Conservation (phyloP, 192 early-diverging fungal species). For the Coemansia sp. region DNA sequence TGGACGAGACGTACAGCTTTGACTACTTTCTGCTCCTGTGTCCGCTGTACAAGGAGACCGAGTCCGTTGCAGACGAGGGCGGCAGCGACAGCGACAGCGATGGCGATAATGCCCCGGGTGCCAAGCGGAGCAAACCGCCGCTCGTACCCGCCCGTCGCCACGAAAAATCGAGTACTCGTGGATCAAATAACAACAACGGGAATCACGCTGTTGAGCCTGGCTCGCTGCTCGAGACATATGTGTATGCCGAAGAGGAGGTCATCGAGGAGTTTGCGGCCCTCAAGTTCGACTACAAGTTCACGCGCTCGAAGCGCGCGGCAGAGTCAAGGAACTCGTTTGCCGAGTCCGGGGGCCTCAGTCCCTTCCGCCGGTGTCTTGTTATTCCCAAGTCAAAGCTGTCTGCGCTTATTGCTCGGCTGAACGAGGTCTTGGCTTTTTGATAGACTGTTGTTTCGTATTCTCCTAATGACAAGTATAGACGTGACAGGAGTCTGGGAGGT, state of each 20-base stretch:
- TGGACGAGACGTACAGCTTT: slow-evolving; percentile 74
- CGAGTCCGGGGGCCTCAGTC: slow-evolving; percentile 76
- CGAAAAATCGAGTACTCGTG: background rate
- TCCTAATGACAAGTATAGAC: background rate
- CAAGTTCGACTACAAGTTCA: slow-evolving; percentile 81
- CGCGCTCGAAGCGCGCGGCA: slow-evolving; percentile 64
- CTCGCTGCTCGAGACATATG: slow-evolving; percentile 57
- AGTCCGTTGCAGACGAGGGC: slow-evolving; percentile 44
- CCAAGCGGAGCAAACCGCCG: background rate
- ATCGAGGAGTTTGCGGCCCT: slow-evolving; percentile 73
- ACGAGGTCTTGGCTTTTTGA: slow-evolving; percentile 18
- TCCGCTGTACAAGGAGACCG: slow-evolving; percentile 80
- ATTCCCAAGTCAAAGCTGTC: slow-evolving; percentile 57
- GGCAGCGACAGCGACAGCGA: slow-evolving; percentile 58
- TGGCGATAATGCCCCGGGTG: background rate
- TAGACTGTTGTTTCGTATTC: background rate
- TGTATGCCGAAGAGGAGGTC: slow-evolving; percentile 93
- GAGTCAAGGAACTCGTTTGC: slow-evolving; percentile 81
- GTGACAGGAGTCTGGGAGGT: background rate
- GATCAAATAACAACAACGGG: slow-evolving; percentile 21
- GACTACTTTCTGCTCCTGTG: slow-evolving; percentile 80
- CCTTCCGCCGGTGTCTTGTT: slow-evolving; percentile 67
- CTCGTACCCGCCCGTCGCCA: background rate
- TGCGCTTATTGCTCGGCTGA: slow-evolving; percentile 19
- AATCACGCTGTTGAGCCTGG: slow-evolving; percentile 36